Evolutionary conservation across 441 rosid genomes (phyloP).

Genomic region (Jatropha multifida): DNA sequence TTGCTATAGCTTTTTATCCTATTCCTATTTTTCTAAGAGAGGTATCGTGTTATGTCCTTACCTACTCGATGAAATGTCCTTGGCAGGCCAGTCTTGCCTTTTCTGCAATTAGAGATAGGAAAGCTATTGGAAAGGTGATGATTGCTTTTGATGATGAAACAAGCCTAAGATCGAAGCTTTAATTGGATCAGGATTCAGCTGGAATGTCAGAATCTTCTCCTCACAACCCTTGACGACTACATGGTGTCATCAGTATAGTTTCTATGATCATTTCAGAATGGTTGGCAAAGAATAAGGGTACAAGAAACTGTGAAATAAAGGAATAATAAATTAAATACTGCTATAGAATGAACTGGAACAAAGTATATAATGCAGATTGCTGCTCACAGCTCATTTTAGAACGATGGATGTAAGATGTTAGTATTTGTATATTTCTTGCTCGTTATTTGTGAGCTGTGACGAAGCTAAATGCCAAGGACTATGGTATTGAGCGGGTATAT

Average conservation of each 20-base stretch:
- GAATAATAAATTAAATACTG: neutral
- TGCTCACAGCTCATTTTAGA: neutral
- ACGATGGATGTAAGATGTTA: neutral
- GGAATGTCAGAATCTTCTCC: constrained; percentile 1
- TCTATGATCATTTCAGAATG: neutral
- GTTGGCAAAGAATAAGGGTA: neutral
- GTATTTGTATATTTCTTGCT: neutral
- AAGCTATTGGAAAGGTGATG: constrained; percentile 90
- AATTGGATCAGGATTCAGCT: constrained; percentile 19
- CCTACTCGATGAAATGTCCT: constrained; percentile 1
- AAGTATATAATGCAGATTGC: neutral
- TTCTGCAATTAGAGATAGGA: constrained; percentile 72
- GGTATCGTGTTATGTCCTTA: neutral
- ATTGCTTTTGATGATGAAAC: constrained; percentile 46
- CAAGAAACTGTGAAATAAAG: constrained; percentile 2
- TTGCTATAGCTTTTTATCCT: neutral
- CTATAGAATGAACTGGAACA: neutral
- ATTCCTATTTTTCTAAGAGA: neutral
- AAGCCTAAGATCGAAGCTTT: constrained; percentile 57
- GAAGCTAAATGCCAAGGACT: neutral
- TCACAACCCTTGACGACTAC: neutral
- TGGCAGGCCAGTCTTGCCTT: constrained; percentile 85
- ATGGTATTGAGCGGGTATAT: too few relatives aligned
- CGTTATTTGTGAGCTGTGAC: neutral
- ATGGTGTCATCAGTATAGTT: neutral